Base-by-base conservation (phyloP, 139 green algal species). In the Desmodesmus armatus region DNA sequence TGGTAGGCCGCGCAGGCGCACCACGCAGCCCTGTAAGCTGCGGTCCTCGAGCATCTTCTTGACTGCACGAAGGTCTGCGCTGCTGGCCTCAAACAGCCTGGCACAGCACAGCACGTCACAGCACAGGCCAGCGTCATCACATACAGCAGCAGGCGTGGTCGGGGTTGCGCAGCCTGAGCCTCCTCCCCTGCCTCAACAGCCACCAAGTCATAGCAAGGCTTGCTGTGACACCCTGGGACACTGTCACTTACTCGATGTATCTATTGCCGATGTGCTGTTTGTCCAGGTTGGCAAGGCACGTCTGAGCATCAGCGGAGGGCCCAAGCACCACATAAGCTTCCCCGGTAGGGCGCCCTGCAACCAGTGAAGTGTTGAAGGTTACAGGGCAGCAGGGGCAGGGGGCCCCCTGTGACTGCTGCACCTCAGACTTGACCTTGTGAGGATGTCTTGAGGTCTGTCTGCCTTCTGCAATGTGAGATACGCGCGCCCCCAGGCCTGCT, bases 1-100 rank as follows among this genome's bases (percentile, higher is more conserved):
- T 2, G 96, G 95, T 72, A 98, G 87, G 13, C 96, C 96, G 0
- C 95, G 88, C 76, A 98, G 80, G 17, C 95, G 91, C 65, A 98
- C 84, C 0, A 98, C 92, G 27, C 84, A 91, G 60, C 88, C 91
- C 6, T 70, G 63, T 60, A 91, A 80, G 4, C 76, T 60, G 7
- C 86, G 86, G 17, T 82, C 77, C 25, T 62, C 44, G 0, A 82
- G 73, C 3, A 80, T 43, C 5, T 70, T 87, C 71, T 85, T 88
- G 13, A 87, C 82, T 13, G 88, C 91, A 27, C 76, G 75, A 33
- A 95, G 81, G 62, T 95, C 91, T 5, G 89, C 82, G 71, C 93
- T 90, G 0, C 53, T 77, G 0, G 91, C 91, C 83, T 95, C 89
- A 31, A 96, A 97, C 5, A 96, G 75, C 88, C 92, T 95, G 87